Evolutionary conservation across 352 stramenopile genomes (phyloP), one percentile per base, ranked within the genome.

Genomic region (Pythium periplocum): DNA sequence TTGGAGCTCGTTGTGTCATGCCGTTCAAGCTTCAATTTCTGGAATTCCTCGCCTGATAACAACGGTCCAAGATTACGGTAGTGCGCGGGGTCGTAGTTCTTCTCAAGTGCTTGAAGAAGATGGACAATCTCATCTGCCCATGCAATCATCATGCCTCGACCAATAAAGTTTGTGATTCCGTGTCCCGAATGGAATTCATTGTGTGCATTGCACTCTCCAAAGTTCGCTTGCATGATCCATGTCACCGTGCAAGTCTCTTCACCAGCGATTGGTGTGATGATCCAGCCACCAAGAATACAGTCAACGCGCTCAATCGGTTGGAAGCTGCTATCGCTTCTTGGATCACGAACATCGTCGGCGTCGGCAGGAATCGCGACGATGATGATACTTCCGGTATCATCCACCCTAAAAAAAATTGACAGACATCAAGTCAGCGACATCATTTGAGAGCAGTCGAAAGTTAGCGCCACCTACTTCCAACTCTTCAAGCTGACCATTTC

Each of bases 171-270:
- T 82, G 69, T 5, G 53, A 68, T 4, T 70, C 73, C 2, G 73
- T 83, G 57, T 12, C 7, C 7, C 7, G 12, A 12, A 8, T 8
- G 7, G 12, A 89, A 89, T 54, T 89, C 76, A 32, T 46, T 62
- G 7, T 60, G 51, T 6, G 75, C 45, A 33, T 86, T 61, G 45
- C 78, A 88, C 45, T 81, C 61, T 10, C 73, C 74, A 48, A 89
- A 90, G 59, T 92, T 88, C 32, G 64, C 73, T 51, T 92, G 77
- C 69, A 87, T 80, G n/a, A 92, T n/a, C 81, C 78, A 88, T 30
- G 77, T 90, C 8, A 90, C 75, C 0, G 64, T 78, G 45, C 76
- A 89, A 2, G 75, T 78, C 26, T 85, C 75, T 44, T 87, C 73
- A 5, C 69, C 69, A 6, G 73, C 66, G 4, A 76, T 82, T 11